These are phyloP conservation scores for Malus orientalis DNA, from an alignment of 306 rosid genomes.

Conservation along the genomic window DNA sequence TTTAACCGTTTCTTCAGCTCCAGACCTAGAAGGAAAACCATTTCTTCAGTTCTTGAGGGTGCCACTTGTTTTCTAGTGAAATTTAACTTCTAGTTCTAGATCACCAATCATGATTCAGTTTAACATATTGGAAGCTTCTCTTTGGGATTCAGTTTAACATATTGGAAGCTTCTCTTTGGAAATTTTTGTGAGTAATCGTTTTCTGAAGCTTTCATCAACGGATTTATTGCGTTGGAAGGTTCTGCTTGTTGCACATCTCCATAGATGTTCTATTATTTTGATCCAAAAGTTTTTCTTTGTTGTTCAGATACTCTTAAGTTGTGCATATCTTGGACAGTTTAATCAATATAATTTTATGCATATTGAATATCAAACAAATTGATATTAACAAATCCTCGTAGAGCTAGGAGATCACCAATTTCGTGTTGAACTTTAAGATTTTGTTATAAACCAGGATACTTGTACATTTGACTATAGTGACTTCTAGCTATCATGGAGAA, in stretches of 20 bases:
- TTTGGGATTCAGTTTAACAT: too few relatives aligned
- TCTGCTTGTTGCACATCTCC: not conserved
- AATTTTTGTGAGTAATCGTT: not conserved
- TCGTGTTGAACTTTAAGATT: not conserved
- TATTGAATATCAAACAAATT: not conserved
- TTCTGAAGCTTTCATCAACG: not conserved
- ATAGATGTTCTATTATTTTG: too few relatives aligned
- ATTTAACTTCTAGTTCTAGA: too few relatives aligned
- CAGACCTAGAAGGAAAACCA: too few relatives aligned
- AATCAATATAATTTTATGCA: too few relatives aligned
- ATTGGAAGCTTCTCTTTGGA: not conserved
- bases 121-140: too few relatives aligned
- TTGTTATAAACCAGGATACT: not conserved
- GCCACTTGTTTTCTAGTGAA: too few relatives aligned
- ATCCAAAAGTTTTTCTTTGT: too few relatives aligned
- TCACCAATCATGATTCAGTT: too few relatives aligned
- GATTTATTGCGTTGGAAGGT: not conserved
- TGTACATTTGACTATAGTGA: not conserved
- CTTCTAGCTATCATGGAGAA: not conserved
- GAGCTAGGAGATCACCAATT: not conserved
- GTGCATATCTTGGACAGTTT: not conserved
- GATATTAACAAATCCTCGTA: not conserved
- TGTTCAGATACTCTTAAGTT: too few relatives aligned
- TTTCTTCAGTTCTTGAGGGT: too few relatives aligned
- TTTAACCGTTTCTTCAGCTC: too few relatives aligned